Conservation (phyloP, 306 rosid genomes). For the Nissolia schottii region DNA sequence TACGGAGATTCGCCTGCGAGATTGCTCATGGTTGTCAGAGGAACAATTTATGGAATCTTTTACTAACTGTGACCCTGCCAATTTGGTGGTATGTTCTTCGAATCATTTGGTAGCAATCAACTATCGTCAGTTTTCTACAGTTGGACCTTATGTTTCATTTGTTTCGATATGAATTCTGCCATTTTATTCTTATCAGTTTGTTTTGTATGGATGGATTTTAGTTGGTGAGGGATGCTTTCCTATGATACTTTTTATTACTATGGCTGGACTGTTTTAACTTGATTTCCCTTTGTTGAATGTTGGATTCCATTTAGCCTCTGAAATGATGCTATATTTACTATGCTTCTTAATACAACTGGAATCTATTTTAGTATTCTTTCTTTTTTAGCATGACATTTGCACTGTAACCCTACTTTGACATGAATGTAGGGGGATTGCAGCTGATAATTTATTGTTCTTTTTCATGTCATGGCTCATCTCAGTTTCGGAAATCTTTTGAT, state of each 20-base stretch:
- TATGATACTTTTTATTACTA: neutral
- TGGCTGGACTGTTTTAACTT: neutral
- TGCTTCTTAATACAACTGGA: neutral
- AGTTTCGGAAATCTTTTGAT: neutral
- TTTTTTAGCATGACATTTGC: neutral
- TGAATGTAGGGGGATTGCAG: neutral
- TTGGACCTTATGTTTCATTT: neutral
- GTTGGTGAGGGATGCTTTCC: neutral
- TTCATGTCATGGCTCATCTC: neutral
- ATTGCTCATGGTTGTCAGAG: constrained; percentile 85
- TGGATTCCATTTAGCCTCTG: neutral
- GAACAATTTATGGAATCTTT: constrained; percentile 52
- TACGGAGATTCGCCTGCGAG: constrained; percentile 55
- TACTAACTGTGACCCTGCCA: constrained; percentile 39
- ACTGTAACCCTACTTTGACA: neutral
- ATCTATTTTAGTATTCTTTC: neutral
- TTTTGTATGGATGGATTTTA: neutral
- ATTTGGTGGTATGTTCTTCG: constrained; percentile 45
- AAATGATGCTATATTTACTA: neutral
- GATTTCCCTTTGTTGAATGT: neutral
- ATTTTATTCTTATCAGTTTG: neutral
- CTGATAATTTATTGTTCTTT: neutral
- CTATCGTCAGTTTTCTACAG: neutral
- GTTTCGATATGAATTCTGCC: neutral
- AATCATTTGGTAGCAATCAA: neutral